Evolutionary conservation across 805 yeast species (phyloP).

Genomic region (Brettanomyces sp.): DNA sequence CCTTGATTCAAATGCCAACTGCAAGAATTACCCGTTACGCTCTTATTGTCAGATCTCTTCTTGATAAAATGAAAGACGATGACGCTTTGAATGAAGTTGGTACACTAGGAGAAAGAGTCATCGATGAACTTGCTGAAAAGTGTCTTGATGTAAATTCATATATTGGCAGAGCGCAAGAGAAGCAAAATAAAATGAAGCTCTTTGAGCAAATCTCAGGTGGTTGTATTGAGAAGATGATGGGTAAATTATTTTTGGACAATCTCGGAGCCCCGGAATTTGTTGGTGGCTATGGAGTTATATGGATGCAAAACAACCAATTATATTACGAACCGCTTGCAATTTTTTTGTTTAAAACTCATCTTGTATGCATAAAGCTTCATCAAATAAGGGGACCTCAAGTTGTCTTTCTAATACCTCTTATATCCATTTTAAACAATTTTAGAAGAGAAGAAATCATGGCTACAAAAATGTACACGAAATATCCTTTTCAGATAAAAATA

Average conservation of each 20-base stretch:
- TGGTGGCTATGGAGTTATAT: slow-evolving; percentile 34
- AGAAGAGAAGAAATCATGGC: slow-evolving; percentile 18
- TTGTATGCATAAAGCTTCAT: slow-evolving; percentile 28
- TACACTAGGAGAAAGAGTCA: slow-evolving; percentile 10
- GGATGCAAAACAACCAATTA: slow-evolving; percentile 24
- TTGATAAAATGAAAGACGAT: slow-evolving; percentile 16
- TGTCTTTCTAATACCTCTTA: slow-evolving; percentile 40
- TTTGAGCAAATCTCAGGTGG: slow-evolving; percentile 10
- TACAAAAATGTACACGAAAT: slow-evolving; percentile 19
- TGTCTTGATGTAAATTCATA: slow-evolving; percentile 16
- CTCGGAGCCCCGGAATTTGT: slow-evolving; percentile 36
- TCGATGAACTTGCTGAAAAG: slow-evolving; percentile 13
- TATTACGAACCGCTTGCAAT: slow-evolving; percentile 23
- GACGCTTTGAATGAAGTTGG: slow-evolving; percentile 16
- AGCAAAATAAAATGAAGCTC: slow-evolving; percentile 9
- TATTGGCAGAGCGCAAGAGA: slow-evolving; percentile 12
- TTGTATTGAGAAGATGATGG: slow-evolving; percentile 6
- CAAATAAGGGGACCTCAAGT: slow-evolving; percentile 21
- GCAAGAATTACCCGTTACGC: slow-evolving; percentile 41
- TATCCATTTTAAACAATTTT: slow-evolving; percentile 17
- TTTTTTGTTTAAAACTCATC: slow-evolving; percentile 42
- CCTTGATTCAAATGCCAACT: slow-evolving; percentile 47
- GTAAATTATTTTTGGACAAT: slow-evolving; percentile 31
- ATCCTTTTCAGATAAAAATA: slow-evolving; percentile 31
- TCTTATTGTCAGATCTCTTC: slow-evolving; percentile 36